phyloP scores from a whole-genome alignment of 2,329 filamentous ascomycete genomes.

The Monosporascus sp. region DNA sequence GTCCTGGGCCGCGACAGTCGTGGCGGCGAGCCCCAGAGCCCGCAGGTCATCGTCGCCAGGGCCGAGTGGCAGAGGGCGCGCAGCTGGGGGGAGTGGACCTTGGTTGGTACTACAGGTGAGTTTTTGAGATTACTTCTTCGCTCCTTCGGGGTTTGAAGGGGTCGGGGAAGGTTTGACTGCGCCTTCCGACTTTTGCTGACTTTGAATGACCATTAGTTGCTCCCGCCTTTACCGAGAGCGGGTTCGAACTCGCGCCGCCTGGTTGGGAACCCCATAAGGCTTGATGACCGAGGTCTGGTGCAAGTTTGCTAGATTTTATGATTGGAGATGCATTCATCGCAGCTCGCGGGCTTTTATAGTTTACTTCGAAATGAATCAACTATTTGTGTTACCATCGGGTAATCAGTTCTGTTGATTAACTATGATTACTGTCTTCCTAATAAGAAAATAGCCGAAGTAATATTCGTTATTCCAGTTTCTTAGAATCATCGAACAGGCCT shows the following conservation, averaged over 20 bases:
- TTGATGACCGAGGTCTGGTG: neutral
- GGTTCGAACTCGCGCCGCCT: constrained; percentile 17
- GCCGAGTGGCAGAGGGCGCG: constrained; percentile 41
- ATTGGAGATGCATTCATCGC: neutral
- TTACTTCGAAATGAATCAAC: too few relatives aligned
- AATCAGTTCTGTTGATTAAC: too few relatives aligned
- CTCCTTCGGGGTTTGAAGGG: neutral
- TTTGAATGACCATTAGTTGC: constrained; percentile 13
- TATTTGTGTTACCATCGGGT: too few relatives aligned
- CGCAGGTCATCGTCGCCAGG: constrained; percentile 36
- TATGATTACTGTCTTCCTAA: too few relatives aligned
- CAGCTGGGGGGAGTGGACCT: constrained; percentile 41
- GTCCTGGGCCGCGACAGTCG: constrained; percentile 25
- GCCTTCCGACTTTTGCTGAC: neutral
- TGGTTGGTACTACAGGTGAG: constrained; percentile 35
- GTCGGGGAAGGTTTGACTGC: too few relatives aligned
- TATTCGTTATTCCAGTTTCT: too few relatives aligned
- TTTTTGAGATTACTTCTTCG: neutral
- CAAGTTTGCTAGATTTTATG: neutral
- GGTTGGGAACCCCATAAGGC: constrained; percentile 18
- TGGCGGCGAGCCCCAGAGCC: constrained; percentile 24
- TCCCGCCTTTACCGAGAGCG: constrained; percentile 20
- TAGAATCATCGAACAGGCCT: too few relatives aligned
- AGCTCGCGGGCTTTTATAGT: too few relatives aligned
- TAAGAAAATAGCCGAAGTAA: too few relatives aligned